Conservation (phyloP, 805 yeast genomes). For the Barnettozyma salicaria region DNA sequence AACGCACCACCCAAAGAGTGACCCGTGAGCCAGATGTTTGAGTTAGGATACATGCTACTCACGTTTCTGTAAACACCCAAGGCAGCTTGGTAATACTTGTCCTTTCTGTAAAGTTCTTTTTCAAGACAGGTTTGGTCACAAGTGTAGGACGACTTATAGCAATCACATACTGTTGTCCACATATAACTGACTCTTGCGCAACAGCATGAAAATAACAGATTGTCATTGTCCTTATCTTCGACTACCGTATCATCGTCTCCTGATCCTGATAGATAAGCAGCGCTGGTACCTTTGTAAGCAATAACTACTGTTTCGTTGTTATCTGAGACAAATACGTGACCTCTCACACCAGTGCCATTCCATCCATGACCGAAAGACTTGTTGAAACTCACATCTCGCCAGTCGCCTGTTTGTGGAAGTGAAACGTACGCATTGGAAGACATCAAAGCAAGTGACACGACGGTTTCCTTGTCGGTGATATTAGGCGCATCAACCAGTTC, state of each 20-base stretch:
- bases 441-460: conserved; percentile 73
- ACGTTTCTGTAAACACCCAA: conserved; percentile 75
- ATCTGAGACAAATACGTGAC: conserved; percentile 76
- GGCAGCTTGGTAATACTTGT: conserved; percentile 76
- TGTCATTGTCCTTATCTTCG: conserved; percentile 82
- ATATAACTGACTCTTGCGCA: conserved; percentile 87
- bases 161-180: conserved; percentile 96
- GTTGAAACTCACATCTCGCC: conserved; percentile 75
- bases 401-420: conserved; percentile 71
- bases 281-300: conserved; percentile 87
- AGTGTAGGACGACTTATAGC: conserved; percentile 75
- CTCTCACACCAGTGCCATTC: conserved; percentile 80
- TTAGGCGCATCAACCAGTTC: conserved; percentile 62
- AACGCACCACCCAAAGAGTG: conserved; percentile 93
- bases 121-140: conserved; percentile 89
- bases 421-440: conserved; percentile 88
- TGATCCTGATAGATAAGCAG: conserved; percentile 71
- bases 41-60: conserved; percentile 54
- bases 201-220: conserved; percentile 86
- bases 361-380: conserved; percentile 71
- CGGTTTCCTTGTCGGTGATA: conserved; percentile 64
- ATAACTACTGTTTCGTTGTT: conserved; percentile 59
- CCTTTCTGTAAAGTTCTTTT: conserved; percentile 62
- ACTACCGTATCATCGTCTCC: conserved; percentile 79
- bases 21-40: conserved; percentile 86